Evolutionary conservation across 2,329 filamentous ascomycete species (phyloP).

Genomic region (Talaromyces sp.): DNA sequence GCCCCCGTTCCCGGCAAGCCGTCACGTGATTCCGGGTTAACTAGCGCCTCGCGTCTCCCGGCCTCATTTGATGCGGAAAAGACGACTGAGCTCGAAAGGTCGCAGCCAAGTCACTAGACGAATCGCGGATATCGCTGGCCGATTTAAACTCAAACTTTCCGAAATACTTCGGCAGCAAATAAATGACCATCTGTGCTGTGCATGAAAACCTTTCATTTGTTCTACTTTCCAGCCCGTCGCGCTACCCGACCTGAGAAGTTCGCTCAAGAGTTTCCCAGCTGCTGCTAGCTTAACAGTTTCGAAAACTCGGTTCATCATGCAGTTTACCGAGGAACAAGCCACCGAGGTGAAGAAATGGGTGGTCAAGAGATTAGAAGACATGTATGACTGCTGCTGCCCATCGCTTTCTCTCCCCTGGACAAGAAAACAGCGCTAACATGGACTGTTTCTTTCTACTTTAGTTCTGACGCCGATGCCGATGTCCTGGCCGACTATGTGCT

Average conservation of each 20-base stretch:
- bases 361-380: constrained; percentile 54
- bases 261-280: neutral
- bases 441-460: constrained; percentile 20
- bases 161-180: neutral
- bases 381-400: constrained; percentile 35
- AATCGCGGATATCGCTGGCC: neutral
- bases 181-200: neutral
- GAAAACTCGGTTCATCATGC: constrained; percentile 36
- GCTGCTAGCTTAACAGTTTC: neutral
- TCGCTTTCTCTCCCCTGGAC: constrained; percentile 6
- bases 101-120: neutral
- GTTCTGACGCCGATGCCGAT: constrained; percentile 59
- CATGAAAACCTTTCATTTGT: neutral
- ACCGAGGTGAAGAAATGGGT: constrained; percentile 55
- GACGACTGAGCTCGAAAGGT: neutral
- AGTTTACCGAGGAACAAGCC: constrained; percentile 51
- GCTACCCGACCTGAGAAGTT: neutral
- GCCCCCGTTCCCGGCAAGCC: neutral
- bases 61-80: neutral
- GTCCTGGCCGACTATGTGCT: constrained; percentile 60
- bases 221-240: constrained; percentile 1
- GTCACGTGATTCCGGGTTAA: constrained; percentile 8
- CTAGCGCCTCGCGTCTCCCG: constrained; percentile 4
- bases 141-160: neutral
- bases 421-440: neutral